Percentiles rank a stretch among this genome's conserved stretches.
Evolutionary conservation across 2,329 filamentous ascomycete genomes (phyloP).

Genomic region (Pseudogymnoascus sp.): DNA sequence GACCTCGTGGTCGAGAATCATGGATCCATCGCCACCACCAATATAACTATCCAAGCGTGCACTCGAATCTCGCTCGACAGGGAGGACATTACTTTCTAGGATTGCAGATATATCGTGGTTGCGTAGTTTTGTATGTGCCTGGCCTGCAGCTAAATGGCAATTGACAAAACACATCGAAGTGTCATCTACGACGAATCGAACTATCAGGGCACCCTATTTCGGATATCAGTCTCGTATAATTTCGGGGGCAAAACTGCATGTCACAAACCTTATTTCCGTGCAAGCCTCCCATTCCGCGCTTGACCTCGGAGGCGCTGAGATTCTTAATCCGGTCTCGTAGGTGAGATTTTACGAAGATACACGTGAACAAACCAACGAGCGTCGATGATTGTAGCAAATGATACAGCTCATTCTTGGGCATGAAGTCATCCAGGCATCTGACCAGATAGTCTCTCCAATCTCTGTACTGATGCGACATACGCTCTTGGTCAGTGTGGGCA

Average conservation of each 20-base stretch:
- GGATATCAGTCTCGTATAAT: conserved; percentile 12
- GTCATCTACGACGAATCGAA: conserved; percentile 91
- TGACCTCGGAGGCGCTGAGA: conserved; percentile 73
- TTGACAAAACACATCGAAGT: conserved; percentile 94
- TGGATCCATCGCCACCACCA: conserved; percentile 86
- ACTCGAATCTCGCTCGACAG: conserved; percentile 57
- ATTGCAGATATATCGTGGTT: conserved; percentile 91
- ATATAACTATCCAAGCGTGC: conserved; percentile 70
- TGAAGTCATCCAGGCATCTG: conserved; percentile 71
- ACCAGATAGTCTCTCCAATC: conserved; percentile 91
- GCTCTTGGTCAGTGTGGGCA: conserved; percentile 63
- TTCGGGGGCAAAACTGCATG: not conserved
- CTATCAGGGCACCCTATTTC: conserved; percentile 64
- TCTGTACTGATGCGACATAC: conserved; percentile 95
- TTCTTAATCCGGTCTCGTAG: conserved; percentile 69
- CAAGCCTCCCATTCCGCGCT: conserved; percentile 88
- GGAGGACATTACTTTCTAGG: conserved; percentile 69
- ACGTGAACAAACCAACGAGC: conserved; percentile 90
- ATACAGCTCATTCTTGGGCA: conserved; percentile 69
- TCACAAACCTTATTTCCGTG: conserved; percentile 75
- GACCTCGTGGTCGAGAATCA: conserved; percentile 97
- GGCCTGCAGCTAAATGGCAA: conserved; percentile 91
- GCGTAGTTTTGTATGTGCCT: conserved; percentile 78
- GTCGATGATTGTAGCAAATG: conserved; percentile 80
- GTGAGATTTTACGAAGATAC: conserved; percentile 81